Evolutionary conservation across 139 green algal genomes (phyloP), one percentile per base, ranked within the genome.

Genomic region (Haematococcus lacustris): DNA sequence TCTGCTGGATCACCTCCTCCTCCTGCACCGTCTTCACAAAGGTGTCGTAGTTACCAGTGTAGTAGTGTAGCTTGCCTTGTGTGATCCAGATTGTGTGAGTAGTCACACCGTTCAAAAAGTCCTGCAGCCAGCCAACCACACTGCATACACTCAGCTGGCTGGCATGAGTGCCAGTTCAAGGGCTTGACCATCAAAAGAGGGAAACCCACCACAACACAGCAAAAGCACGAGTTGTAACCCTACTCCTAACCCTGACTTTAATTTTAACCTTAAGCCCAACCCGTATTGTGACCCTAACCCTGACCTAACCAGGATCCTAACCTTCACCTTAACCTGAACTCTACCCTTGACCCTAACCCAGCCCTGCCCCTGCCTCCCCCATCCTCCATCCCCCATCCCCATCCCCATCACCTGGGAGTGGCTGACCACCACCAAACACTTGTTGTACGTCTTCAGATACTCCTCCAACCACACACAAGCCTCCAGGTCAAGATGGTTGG

Each of bases 391-490:
- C n/a, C n/a, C n/a, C n/a, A n/a, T n/a, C n/a, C n/a, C n/a, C n/a
- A n/a, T n/a, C n/a, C n/a, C n/a, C n/a, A n/a, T 38, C 5, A 77
- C 77, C 77, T 96, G 87, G 67, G 38, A 96, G 86, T 98, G 94
- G 1, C 83, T 93, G 25, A 98, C 87, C 35, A 98, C 70, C 51
- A 98, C 79, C 59, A 98, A 83, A 75, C 93, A 95, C 74, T 92
- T 90, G 61, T 93, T 92, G 80, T 93, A 98, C 30, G 88, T 89
- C 65, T 88, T 89, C 66, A 98, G 80, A 68, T 92, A 94, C 72
- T 96, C 87, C 78, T 98, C 94, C 76, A 98, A 88, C 94, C 94
- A 98, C 82, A 98, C 93, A 77, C 93, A 97, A 7, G 94, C 94
- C 81, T 98, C 91, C 71, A 98, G 79, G 81, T 97, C 89, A 37